These are phyloP conservation scores for Candida pseudoglaebosa DNA, from an alignment of 805 yeast genomes.

Conservation along the genomic window DNA sequence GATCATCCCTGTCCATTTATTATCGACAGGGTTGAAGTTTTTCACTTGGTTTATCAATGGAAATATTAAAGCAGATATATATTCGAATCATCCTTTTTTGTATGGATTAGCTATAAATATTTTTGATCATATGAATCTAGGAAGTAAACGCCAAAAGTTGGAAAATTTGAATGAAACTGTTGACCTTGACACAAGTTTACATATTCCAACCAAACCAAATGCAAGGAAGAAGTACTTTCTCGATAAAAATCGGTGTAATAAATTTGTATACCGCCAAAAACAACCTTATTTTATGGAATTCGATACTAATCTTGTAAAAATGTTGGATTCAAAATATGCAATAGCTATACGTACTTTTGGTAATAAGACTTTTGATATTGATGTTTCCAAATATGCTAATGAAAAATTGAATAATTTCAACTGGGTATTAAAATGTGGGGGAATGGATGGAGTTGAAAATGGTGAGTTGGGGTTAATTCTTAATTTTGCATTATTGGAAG, in stretches of 20 bases:
- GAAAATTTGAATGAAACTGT: conserved; percentile 13
- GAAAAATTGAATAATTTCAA: conserved; percentile 43
- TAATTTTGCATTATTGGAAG: conserved; percentile 36
- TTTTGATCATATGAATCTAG: conserved; percentile 42
- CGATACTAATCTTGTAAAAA: conserved; percentile 49
- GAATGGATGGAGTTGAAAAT: conserved; percentile 26
- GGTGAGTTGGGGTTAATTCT: conserved; percentile 33
- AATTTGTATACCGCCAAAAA: conserved; percentile 37
- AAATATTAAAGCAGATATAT: conserved; percentile 61
- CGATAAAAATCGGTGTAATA: conserved; percentile 30
- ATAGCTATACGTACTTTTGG: conserved; percentile 48
- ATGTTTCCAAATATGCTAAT: conserved; percentile 40
- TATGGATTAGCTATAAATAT: conserved; percentile 61
- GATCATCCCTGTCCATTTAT: conserved; percentile 48
- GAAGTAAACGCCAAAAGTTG: conserved; percentile 3
- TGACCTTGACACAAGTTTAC: conserved; percentile 20
- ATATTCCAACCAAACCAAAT: conserved; percentile 28
- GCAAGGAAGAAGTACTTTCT: conserved; percentile 46
- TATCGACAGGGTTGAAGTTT: conserved; percentile 48
- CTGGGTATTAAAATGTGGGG: conserved; percentile 40
- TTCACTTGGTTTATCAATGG: conserved; percentile 60
- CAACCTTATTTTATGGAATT: conserved; percentile 47
- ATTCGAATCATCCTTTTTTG: conserved; percentile 56
- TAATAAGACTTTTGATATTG: conserved; percentile 42
- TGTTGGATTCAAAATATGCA: conserved; percentile 47